A percentile compares a stretch with the other conserved stretches of the same genome.
Conservation (phyloP, 192 early-diverging fungal species). For the Coemansia sp. region DNA sequence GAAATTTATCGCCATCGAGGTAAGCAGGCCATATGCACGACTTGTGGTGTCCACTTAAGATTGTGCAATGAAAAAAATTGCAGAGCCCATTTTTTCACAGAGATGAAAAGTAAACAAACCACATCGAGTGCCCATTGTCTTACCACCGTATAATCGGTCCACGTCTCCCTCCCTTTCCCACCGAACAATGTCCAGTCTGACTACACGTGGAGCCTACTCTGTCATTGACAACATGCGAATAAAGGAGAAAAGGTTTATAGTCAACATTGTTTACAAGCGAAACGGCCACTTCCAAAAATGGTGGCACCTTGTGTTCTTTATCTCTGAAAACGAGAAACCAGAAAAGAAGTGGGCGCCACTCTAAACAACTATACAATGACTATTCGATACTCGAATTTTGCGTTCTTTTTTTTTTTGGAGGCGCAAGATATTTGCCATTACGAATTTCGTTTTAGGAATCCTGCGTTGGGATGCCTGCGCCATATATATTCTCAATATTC, state of each 20-base stretch:
- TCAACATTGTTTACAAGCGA: neutral
- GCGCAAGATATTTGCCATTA: neutral
- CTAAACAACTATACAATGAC: neutral
- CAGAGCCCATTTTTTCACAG: no score
- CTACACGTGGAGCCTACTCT: neutral
- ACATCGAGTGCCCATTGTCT: neutral
- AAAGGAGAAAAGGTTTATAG: neutral
- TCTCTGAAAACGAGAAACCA: neutral
- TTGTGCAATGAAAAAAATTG: no score
- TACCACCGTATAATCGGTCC: conserved; percentile 1
- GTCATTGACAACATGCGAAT: neutral
- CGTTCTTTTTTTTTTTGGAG: neutral
- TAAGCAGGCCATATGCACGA: no score
- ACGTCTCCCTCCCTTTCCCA: neutral
- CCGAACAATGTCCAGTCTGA: neutral
- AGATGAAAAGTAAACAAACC: no score
- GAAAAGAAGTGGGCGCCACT: no score
- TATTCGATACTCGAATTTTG: neutral
- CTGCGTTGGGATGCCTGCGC: neutral
- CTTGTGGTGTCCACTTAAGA: no score
- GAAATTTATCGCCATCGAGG: no score
- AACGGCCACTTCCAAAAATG: neutral
- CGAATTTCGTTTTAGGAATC: neutral
- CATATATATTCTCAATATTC: conserved; percentile 1
- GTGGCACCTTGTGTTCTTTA: neutral